Conservation (phyloP, 2,329 filamentous ascomycete genomes). For the Pseudogymnoascus sp. region DNA sequence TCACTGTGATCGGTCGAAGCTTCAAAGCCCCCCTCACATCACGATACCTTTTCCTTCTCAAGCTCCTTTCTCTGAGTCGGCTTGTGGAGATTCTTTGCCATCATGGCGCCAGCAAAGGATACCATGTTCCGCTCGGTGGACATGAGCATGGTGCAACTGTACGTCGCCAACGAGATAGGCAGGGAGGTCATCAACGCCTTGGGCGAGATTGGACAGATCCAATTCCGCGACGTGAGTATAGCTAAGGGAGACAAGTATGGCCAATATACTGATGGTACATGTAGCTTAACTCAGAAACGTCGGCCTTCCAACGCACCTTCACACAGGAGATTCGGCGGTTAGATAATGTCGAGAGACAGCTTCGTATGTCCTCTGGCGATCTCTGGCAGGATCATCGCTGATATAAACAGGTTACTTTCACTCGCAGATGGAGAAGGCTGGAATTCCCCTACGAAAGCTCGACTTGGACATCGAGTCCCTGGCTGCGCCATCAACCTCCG, state of each 20-base stretch:
- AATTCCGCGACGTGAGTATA: slow-evolving; percentile 79
- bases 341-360: slow-evolving; percentile 95
- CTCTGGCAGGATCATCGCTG: slow-evolving; percentile 9
- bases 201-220: slow-evolving; percentile 90
- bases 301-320: slow-evolving; percentile 93
- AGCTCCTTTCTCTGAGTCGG: slow-evolving; percentile 3
- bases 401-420: slow-evolving; percentile 72
- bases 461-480: slow-evolving; percentile 84
- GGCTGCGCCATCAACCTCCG: slow-evolving; percentile 79
- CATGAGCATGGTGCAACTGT: slow-evolving; percentile 99
- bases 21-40: background rate
- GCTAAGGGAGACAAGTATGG: slow-evolving; percentile 13
- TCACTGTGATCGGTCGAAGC: background rate
- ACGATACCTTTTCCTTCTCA: slow-evolving; percentile 2
- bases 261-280: slow-evolving; percentile 18
- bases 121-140: slow-evolving; percentile 99
- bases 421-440: slow-evolving; percentile 87
- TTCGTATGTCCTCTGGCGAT: slow-evolving; percentile 55
- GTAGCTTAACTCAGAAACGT: slow-evolving; percentile 86
- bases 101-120: slow-evolving; percentile 64
- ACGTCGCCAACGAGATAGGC: slow-evolving; percentile 97
- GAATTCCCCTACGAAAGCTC: slow-evolving; percentile 77
- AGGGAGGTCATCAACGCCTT: slow-evolving; percentile 94
- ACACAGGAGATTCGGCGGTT: slow-evolving; percentile 95
- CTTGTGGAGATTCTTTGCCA: slow-evolving; percentile 16